phyloP scores from a whole-genome alignment of 2,329 filamentous ascomycete genomes.

The Paraphoma sp. region DNA sequence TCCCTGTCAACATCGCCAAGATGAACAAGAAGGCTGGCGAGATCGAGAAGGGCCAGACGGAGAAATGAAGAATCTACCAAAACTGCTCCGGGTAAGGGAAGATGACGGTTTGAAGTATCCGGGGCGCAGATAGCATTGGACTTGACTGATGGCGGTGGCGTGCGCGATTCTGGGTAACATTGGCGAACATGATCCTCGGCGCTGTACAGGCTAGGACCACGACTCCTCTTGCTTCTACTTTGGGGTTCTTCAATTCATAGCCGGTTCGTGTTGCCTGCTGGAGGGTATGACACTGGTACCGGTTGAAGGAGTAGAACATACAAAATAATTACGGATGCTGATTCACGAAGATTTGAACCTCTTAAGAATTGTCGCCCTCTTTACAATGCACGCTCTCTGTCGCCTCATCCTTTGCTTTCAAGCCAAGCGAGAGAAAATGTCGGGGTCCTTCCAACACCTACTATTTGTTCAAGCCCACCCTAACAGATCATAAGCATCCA shows the following conservation, averaged over 20 bases:
- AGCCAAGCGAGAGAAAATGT: no score
- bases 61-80: not conserved
- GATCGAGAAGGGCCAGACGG: not conserved
- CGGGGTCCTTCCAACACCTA: not conserved
- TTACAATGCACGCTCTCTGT: no score
- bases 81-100: not conserved
- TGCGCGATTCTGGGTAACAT: not conserved
- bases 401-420: no score
- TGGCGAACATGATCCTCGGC: not conserved
- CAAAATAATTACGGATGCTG: no score
- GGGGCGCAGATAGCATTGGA: not conserved
- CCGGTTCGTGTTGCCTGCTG: no score
- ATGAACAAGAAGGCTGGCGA: not conserved
- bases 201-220: no score
- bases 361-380: no score
- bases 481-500: conserved; percentile 2
- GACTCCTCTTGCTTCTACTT: no score
- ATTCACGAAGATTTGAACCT: no score
- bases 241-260: no score
- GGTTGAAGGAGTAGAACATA: no score
- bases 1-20: conserved; percentile 25
- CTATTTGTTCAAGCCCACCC: not conserved
- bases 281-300: no score
- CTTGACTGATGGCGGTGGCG: not conserved
- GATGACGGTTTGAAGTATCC: not conserved